Percentiles rank a stretch among this genome's conserved stretches.
Evolutionary conservation across 2,329 filamentous ascomycete species (phyloP).

Genomic region (Zalaria sp.): DNA sequence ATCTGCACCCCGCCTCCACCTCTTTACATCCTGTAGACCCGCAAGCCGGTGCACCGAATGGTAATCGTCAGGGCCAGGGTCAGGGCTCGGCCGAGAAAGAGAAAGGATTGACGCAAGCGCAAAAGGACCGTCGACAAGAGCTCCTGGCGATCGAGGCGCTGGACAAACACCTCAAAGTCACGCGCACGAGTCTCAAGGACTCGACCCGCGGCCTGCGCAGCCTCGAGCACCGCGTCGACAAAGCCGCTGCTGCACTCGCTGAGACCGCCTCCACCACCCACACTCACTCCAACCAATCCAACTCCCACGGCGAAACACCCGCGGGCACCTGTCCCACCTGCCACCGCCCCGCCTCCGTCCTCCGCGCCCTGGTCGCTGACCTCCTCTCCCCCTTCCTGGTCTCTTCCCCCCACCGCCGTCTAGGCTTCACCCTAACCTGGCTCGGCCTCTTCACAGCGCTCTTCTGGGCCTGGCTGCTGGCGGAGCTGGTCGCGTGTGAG

Average conservation of each 20-base stretch:
- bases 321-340: slow-evolving; percentile 7
- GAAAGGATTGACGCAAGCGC: slow-evolving; percentile 19
- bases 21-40: not conserved
- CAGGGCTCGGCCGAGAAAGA: not conserved
- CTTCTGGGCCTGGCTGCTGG: slow-evolving; percentile 6
- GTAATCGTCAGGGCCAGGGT: not conserved
- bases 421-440: slow-evolving; percentile 22
- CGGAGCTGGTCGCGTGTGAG: not conserved
- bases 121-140: slow-evolving; percentile 28
- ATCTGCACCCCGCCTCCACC: not conserved
- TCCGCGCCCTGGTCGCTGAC: slow-evolving; percentile 15
- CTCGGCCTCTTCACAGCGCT: slow-evolving; percentile 25
- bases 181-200: slow-evolving; percentile 28
- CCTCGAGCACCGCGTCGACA: slow-evolving; percentile 23
- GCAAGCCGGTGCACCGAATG: not conserved
- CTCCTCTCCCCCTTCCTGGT: slow-evolving; percentile 15
- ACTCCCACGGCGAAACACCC: not conserved
- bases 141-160: slow-evolving; percentile 25
- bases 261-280: not conserved
- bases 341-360: slow-evolving; percentile 12
- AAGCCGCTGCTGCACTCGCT: not conserved
- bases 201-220: slow-evolving; percentile 26
- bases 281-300: not conserved
- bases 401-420: slow-evolving; percentile 6
- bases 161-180: slow-evolving; percentile 24